These are phyloP conservation scores for Metahyphopichia silvanorum DNA, from an alignment of 805 yeast species.

Conservation along the genomic window DNA sequence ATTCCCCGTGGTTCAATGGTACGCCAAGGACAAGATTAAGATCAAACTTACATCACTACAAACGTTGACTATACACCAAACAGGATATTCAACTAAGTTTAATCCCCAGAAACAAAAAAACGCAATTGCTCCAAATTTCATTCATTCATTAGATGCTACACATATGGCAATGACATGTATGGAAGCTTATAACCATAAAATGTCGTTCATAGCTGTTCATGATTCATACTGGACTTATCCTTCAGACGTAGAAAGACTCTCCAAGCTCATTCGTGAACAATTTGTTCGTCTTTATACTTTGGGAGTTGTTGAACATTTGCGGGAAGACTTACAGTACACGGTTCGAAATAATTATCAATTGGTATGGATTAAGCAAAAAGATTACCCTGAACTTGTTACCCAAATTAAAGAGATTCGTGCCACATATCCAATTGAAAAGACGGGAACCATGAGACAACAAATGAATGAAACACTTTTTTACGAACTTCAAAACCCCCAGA, in stretches of 20 bases:
- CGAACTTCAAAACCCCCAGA: background rate
- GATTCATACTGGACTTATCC: slow-evolving; percentile 45
- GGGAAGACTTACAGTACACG: slow-evolving; percentile 22
- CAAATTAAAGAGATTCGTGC: slow-evolving; percentile 5
- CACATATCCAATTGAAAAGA: slow-evolving; percentile 3
- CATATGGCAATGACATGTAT: slow-evolving; percentile 37
- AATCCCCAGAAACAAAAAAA: slow-evolving; percentile 28
- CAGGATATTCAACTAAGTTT: slow-evolving; percentile 19
- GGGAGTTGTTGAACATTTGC: slow-evolving; percentile 20
- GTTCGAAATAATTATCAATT: slow-evolving; percentile 25
- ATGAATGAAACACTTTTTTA: slow-evolving; percentile 3
- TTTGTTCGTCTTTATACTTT: slow-evolving; percentile 32
- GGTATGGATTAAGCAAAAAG: slow-evolving; percentile 24
- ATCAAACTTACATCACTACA: slow-evolving; percentile 21
- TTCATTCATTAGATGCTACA: slow-evolving; percentile 40
- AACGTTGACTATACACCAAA: slow-evolving; percentile 10
- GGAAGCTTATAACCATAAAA: slow-evolving; percentile 12
- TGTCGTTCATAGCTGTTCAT: slow-evolving; percentile 38
- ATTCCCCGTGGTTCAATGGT: slow-evolving; percentile 39
- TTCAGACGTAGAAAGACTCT: slow-evolving; percentile 23
- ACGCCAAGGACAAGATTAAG: slow-evolving; percentile 14
- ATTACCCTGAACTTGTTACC: slow-evolving; percentile 8
- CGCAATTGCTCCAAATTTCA: slow-evolving; percentile 42
- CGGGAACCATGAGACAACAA: slow-evolving; percentile 1
- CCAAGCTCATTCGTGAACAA: slow-evolving; percentile 25